Conservation (phyloP, 805 yeast genomes). For the Ogataea zsoltii region DNA sequence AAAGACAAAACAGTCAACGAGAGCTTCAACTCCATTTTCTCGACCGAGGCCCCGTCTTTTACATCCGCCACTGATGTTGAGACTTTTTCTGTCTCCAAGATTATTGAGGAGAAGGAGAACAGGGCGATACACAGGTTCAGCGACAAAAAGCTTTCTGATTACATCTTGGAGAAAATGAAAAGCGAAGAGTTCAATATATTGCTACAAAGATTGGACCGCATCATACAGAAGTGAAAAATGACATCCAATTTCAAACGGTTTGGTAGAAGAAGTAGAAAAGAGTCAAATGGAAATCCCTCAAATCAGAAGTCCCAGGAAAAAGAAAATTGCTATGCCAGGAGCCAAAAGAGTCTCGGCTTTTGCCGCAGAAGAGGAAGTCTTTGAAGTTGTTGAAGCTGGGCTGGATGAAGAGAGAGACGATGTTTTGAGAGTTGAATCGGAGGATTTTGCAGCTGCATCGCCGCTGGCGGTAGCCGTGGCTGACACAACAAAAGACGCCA, state of each 20-base stretch:
- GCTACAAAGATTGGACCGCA: constrained; percentile 14
- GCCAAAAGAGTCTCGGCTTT: constrained; percentile 6
- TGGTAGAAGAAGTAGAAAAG: background rate
- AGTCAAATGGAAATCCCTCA: background rate
- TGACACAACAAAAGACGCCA: constrained; percentile 3
- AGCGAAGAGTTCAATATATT: constrained; percentile 17
- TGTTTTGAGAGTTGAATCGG: background rate
- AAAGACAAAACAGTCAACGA: background rate
- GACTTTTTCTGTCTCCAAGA: background rate
- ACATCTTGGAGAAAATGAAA: constrained; percentile 14
- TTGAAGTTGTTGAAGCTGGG: background rate
- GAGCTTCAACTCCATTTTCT: background rate
- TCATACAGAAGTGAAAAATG: constrained; percentile 10
- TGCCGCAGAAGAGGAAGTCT: constrained; percentile 7
- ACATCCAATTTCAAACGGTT: background rate
- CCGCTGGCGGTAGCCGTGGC: background rate
- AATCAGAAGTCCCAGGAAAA: constrained; percentile 2
- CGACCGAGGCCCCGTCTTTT: background rate
- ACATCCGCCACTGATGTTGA: background rate
- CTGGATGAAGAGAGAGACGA: background rate
- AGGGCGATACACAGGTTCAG: background rate
- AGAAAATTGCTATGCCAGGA: constrained; percentile 10
- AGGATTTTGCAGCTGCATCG: background rate
- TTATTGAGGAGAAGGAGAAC: background rate
- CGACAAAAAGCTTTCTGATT: constrained; percentile 14